Evolutionary conservation across 306 rosid species (phyloP).

Genomic region (Malus orientalis): DNA sequence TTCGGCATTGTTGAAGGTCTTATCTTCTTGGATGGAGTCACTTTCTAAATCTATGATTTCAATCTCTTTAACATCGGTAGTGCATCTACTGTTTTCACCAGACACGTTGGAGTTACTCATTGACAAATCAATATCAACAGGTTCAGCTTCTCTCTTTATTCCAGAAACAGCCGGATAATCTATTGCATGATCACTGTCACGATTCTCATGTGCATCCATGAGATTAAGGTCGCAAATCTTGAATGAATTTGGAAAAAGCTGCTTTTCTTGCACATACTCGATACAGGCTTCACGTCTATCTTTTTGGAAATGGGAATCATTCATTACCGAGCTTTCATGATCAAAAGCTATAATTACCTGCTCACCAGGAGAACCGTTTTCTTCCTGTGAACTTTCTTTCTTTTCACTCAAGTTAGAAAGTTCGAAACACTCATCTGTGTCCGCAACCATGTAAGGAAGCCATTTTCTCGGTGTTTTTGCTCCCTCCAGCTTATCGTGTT

Average conservation of each 20-base stretch:
- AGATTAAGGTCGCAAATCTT: constrained; percentile 97
- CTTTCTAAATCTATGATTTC: constrained; percentile 89
- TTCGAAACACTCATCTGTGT: constrained; percentile 43
- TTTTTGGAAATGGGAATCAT: constrained; percentile 37
- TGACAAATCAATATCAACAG: constrained; percentile 62
- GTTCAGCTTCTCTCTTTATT: constrained; percentile 40
- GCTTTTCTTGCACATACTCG: constrained; percentile 57
- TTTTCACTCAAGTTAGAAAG: constrained; percentile 39
- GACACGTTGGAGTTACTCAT: constrained; percentile 46
- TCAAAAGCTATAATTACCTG: constrained; percentile 32
- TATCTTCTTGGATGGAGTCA: constrained; percentile 53
- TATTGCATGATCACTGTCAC: constrained; percentile 42
- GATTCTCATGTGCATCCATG: constrained; percentile 71
- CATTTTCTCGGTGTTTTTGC: constrained; percentile 53
- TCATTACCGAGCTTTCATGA: constrained; percentile 31
- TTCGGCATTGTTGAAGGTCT: constrained; percentile 39
- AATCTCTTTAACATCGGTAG: constrained; percentile 58
- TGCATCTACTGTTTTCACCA: constrained; percentile 39
- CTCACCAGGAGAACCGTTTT: constrained; percentile 24
- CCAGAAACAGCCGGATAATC: constrained; percentile 44
- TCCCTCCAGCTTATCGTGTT: constrained; percentile 41
- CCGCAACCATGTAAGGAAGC: constrained; percentile 41
- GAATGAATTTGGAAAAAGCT: constrained; percentile 58
- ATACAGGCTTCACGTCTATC: constrained; percentile 41
- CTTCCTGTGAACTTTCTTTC: constrained; percentile 35